These are phyloP conservation scores for Trichoderma semiorbis DNA, from an alignment of 2,329 filamentous ascomycete genomes.

Conservation along the genomic window DNA sequence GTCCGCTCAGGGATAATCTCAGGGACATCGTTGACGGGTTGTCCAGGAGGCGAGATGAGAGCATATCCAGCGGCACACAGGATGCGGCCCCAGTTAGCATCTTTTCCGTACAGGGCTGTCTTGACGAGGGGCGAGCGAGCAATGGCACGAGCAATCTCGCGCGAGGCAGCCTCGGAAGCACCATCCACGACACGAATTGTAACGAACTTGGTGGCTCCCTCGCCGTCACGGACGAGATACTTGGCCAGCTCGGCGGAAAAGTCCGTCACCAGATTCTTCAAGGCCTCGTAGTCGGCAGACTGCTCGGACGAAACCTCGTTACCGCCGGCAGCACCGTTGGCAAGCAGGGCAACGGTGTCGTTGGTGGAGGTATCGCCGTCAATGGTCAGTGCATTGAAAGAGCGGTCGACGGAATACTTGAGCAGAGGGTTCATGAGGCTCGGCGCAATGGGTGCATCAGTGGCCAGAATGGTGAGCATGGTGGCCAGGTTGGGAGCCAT, in stretches of 20 bases:
- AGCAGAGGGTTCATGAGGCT: conserved; percentile 66
- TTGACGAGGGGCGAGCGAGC: conserved; percentile 92
- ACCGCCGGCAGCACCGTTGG: conserved; percentile 87
- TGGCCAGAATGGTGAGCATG: conserved; percentile 84
- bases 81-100: conserved; percentile 98
- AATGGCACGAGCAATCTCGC: conserved; percentile 80
- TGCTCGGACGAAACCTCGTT: conserved; percentile 53
- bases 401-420: conserved; percentile 70
- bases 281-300: conserved; percentile 63
- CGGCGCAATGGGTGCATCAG: conserved; percentile 77
- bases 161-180: conserved; percentile 64
- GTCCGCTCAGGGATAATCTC: conserved; percentile 67
- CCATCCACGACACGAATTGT: conserved; percentile 81
- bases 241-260: conserved; percentile 85
- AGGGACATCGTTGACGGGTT: conserved; percentile 55
- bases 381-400: conserved; percentile 95
- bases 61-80: conserved; percentile 90
- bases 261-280: conserved; percentile 66
- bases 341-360: conserved; percentile 90
- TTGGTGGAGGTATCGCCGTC: conserved; percentile 98
- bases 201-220: conserved; percentile 97
- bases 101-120: conserved; percentile 92
- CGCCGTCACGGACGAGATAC: conserved; percentile 91
- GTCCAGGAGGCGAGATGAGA: conserved; percentile 56
- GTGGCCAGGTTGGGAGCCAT: conserved; percentile 99